phyloP scores from a whole-genome alignment of 495 filamentous ascomycete species.

The Cercophora samala region DNA sequence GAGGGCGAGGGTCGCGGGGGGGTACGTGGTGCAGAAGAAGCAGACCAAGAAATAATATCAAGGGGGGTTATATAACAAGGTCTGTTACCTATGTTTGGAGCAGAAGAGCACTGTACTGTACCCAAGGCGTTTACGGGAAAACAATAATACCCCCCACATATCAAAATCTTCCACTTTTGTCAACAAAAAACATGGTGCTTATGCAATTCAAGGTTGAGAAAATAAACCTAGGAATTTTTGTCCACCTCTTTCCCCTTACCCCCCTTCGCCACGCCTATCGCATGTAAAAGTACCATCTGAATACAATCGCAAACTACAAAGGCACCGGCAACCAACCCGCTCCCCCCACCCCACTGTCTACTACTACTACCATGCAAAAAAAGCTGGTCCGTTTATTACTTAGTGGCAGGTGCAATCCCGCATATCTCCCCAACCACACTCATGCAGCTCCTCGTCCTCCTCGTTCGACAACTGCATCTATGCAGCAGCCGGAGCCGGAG shows the following conservation, averaged over 20 bases:
- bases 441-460: background rate
- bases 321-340: background rate
- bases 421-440: background rate
- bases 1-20: constrained; percentile 67
- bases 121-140: no score
- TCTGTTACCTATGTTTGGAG: no score
- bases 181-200: no score
- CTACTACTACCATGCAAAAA: background rate
- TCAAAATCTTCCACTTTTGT: no score
- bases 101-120: no score
- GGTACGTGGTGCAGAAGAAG: constrained; percentile 47
- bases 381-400: background rate
- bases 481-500: constrained; percentile 37
- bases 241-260: background rate
- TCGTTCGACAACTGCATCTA: constrained; percentile 11
- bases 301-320: constrained; percentile 1
- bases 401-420: background rate
- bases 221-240: background rate
- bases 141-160: background rate
- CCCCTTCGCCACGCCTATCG: background rate
- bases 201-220: background rate
- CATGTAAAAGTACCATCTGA: background rate
- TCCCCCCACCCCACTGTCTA: background rate
- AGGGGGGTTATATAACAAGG: no score
- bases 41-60: constrained; percentile 18